Evolutionary conservation across 1,139 yeast genomes (phyloP).

Genomic region (Yamadazyma oceani): DNA sequence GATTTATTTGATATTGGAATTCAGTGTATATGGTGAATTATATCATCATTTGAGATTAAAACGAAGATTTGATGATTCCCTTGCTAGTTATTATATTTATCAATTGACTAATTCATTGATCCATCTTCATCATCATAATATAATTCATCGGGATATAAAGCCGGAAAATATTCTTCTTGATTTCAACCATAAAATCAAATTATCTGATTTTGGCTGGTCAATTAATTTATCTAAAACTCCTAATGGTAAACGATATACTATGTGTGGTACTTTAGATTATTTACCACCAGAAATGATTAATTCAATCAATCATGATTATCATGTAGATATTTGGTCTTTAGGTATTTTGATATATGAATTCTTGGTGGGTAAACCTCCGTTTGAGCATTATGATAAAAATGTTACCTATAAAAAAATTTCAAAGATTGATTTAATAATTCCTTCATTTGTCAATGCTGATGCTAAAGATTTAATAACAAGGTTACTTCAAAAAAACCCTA

Average conservation of each 20-base stretch:
- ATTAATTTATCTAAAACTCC: slow-evolving; percentile 33
- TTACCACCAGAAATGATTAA: slow-evolving; percentile 96
- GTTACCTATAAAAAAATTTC: slow-evolving; percentile 80
- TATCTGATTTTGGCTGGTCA: slow-evolving; percentile 98
- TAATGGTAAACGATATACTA: slow-evolving; percentile 58
- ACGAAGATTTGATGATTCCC: slow-evolving; percentile 66
- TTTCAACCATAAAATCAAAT: slow-evolving; percentile 67
- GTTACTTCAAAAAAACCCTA: slow-evolving; percentile 68
- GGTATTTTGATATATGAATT: slow-evolving; percentile 88
- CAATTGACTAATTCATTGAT: slow-evolving; percentile 81
- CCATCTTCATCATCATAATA: slow-evolving; percentile 73
- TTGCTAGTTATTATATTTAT: slow-evolving; percentile 75
- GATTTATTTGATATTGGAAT: slow-evolving; percentile 83
- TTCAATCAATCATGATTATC: slow-evolving; percentile 71
- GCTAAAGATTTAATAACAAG: slow-evolving; percentile 72
- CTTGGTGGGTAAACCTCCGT: slow-evolving; percentile 87
- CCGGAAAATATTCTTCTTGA: slow-evolving; percentile 87
- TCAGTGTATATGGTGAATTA: slow-evolving; percentile 83
- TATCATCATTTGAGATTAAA: slow-evolving; percentile 65
- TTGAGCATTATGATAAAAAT: slow-evolving; percentile 74
- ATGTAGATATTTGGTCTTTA: slow-evolving; percentile 90
- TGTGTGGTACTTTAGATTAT: slow-evolving; percentile 95
- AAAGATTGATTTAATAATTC: slow-evolving; percentile 72
- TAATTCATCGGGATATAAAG: slow-evolving; percentile 89
- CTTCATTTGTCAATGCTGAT: slow-evolving; percentile 65